Evolutionary conservation across 495 filamentous ascomycete genomes (phyloP), one percentile per base, ranked within the genome.

Genomic region (Neurospora sp.): DNA sequence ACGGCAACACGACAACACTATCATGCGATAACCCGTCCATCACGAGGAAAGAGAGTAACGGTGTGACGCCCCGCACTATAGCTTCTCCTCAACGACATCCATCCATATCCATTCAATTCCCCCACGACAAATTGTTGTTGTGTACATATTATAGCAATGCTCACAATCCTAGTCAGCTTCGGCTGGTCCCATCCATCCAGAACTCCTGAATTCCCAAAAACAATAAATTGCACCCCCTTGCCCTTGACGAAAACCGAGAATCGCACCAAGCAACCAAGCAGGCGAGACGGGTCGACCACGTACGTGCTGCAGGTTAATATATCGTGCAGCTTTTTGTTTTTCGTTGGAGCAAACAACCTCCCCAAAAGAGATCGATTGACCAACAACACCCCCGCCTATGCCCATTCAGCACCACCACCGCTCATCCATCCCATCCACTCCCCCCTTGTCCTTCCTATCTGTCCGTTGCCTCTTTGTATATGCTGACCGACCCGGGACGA

Each of bases 221-320:
- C 14, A 35, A 62, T 31, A 1, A 62, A 31, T 62, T 62, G 14
- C 54, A 62, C 54, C 23, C 27, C 27, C 27, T 62, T 16, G 23
- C 54, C 54, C 54, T 62, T 62, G 54, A 62, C 11, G 23, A 62
- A 35, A 62, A 18, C 54, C 27, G 23, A 62, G 7, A 62, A 18
- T 62, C 54, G 54, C 35, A 31, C 27, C 11, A 35, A 62, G 12
- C 11, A 62, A 35, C 27, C 12, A 62, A 31, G 54, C 54, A 62
- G 54, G 27, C 12, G 7, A 62, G 54, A 62, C 14, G 54, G 54
- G 27, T 62, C 23, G 54, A 62, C 54, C 54, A 35, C 54, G 54
- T 62, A 62, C 54, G 54, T 62, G 54, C 54, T 73, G 76, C 75
- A 76, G 70, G 44, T 69, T 72, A 78, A 76, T 78, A 76, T 78